Evolutionary conservation across 345 rosid species (phyloP).

Genomic region (Cardiospermum halicacabum): DNA sequence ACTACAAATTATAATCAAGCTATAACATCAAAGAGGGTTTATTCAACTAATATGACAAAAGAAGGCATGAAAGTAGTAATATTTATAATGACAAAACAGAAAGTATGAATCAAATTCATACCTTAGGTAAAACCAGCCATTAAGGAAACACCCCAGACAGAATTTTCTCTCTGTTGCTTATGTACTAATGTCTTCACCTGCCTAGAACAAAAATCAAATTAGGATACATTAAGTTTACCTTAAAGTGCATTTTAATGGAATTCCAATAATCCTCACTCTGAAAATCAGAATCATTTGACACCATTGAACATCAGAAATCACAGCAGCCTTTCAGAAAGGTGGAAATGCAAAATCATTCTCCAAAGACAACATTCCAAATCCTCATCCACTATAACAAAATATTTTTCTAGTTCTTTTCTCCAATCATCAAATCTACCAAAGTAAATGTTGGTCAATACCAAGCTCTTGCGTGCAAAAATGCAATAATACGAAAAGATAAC

Average conservation of each 20-base stretch:
- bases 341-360: constrained; percentile 1
- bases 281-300: not conserved
- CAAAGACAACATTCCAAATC: constrained; percentile 5
- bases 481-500: not conserved
- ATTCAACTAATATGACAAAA: not conserved
- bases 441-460: constrained; percentile 1
- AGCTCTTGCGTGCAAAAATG: no score
- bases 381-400: not conserved
- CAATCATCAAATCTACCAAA: not conserved
- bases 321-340: not conserved
- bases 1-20: no score
- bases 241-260: constrained; percentile 8
- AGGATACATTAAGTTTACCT: not conserved
- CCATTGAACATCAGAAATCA: constrained; percentile 4
- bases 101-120: constrained; percentile 27
- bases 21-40: no score
- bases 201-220: constrained; percentile 42
- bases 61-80: constrained; percentile 2
- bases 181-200: constrained; percentile 74
- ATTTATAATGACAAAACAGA: constrained; percentile 3
- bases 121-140: constrained; percentile 98
- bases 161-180: constrained; percentile 86
- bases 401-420: constrained; percentile 3
- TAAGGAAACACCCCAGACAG: constrained; percentile 86
- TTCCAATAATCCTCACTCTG: not conserved